Evolutionary conservation across 352 stramenopile species (phyloP).

Genomic region (Pythium brassicae): DNA sequence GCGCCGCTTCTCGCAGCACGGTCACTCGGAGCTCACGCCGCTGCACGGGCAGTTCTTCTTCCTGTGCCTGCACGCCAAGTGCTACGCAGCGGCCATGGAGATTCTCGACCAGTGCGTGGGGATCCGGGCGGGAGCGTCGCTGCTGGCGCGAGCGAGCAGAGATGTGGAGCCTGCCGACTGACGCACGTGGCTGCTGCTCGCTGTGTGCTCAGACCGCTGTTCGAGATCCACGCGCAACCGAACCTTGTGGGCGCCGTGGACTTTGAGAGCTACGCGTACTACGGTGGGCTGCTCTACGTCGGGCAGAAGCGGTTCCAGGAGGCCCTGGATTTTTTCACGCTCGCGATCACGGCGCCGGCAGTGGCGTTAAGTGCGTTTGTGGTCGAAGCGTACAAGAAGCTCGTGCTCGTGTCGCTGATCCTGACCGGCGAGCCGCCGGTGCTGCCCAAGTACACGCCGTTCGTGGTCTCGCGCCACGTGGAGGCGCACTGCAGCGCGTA

Average conservation of each 20-base stretch:
- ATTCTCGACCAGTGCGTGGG: constrained; percentile 58
- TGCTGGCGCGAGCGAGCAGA: no score
- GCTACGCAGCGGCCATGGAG: constrained; percentile 66
- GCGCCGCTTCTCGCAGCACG: constrained; percentile 51
- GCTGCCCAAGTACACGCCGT: constrained; percentile 79
- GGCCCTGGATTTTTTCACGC: constrained; percentile 65
- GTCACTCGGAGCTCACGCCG: constrained; percentile 49
- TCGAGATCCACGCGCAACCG: constrained; percentile 64
- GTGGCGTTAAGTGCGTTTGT: constrained; percentile 72
- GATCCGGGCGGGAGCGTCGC: no score
- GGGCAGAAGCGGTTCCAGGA: constrained; percentile 77
- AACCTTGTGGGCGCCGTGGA: constrained; percentile 53
- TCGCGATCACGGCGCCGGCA: constrained; percentile 70
- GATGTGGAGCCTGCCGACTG: not conserved
- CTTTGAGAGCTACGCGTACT: constrained; percentile 83
- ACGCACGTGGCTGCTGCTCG: constrained; percentile 1
- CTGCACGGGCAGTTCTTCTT: constrained; percentile 73
- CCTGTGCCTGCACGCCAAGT: constrained; percentile 78
- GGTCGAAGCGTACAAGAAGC: constrained; percentile 83
- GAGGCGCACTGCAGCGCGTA: constrained; percentile 66
- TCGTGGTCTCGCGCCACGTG: constrained; percentile 67
- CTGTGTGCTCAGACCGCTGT: constrained; percentile 36
- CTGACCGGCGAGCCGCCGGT: constrained; percentile 37
- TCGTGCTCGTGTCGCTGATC: constrained; percentile 67
- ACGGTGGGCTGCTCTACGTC: constrained; percentile 67